Evolutionary conservation across 2,329 filamentous ascomycete genomes (phyloP).

Genomic region (Fusarium anguioides): DNA sequence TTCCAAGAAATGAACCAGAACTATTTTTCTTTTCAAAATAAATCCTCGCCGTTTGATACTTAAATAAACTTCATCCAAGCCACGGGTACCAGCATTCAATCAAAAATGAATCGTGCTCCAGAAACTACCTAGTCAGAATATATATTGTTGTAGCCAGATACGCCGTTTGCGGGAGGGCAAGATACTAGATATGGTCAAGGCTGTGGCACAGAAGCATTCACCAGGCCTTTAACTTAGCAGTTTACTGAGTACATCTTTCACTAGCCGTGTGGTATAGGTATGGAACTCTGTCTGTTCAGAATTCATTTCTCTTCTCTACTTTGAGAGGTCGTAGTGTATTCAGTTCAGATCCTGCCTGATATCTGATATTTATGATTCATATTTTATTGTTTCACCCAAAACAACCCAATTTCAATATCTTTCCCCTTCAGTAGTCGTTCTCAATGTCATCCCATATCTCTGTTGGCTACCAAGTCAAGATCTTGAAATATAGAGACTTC

Average conservation of each 20-base stretch:
- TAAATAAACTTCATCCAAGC: background rate
- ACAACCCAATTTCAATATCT: background rate
- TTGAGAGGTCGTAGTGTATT: background rate
- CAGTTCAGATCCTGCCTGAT: background rate
- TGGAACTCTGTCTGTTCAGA: background rate
- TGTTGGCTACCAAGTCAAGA: background rate
- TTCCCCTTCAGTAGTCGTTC: background rate
- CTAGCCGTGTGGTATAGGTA: background rate
- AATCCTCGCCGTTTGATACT: too few species aligned
- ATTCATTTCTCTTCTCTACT: background rate
- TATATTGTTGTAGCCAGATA: background rate
- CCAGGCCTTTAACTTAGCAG: too few species aligned
- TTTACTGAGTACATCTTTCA: background rate
- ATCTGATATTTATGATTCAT: background rate
- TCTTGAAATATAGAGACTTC: background rate
- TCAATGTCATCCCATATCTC: background rate
- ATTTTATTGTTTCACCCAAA: background rate
- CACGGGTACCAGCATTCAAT: background rate
- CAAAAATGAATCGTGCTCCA: background rate
- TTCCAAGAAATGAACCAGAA: background rate
- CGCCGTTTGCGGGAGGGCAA: background rate
- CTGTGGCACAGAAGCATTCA: too few species aligned
- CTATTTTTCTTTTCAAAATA: background rate
- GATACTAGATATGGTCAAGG: background rate
- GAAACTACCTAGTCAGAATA: background rate